Evolutionary conservation across 192 early-diverging fungal genomes (phyloP).

Genomic region (Rhizoclosmatium sp.): DNA sequence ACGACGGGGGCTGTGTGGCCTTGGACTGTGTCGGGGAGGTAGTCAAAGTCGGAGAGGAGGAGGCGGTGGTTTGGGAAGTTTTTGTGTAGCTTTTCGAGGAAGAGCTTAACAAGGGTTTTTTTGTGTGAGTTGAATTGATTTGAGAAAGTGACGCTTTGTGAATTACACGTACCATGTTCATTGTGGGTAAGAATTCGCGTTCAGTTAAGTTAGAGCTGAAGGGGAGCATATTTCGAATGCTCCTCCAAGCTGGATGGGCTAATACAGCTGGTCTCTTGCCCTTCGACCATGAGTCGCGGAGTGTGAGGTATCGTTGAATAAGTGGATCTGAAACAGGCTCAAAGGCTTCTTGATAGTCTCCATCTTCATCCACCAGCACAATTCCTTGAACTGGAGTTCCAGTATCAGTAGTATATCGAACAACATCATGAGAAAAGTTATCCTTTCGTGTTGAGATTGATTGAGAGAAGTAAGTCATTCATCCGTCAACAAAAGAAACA

Average conservation of each 20-base stretch:
- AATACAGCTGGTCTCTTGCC: slow-evolving; percentile 70
- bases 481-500: slow-evolving; percentile 16
- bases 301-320: slow-evolving; percentile 72
- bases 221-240: slow-evolving; percentile 71
- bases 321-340: slow-evolving; percentile 81
- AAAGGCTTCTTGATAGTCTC: slow-evolving; percentile 88
- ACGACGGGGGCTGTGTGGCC: slow-evolving; percentile 92
- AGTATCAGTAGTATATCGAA: slow-evolving; percentile 82
- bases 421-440: slow-evolving; percentile 95
- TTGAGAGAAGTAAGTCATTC: neutral
- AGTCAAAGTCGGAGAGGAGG: slow-evolving; percentile 89
- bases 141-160: neutral
- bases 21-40: slow-evolving; percentile 81
- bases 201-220: slow-evolving; percentile 85
- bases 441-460: slow-evolving; percentile 66
- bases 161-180: slow-evolving; percentile 44
- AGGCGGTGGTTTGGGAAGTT: slow-evolving; percentile 89
- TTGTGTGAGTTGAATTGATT: neutral
- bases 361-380: slow-evolving; percentile 81
- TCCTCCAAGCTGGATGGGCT: slow-evolving; percentile 53
- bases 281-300: slow-evolving; percentile 58
- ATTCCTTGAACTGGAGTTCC: slow-evolving; percentile 81
- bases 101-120: slow-evolving; percentile 45
- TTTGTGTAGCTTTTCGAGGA: slow-evolving; percentile 77
- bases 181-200: slow-evolving; percentile 92